phyloP scores from a whole-genome alignment of 345 rosid genomes.

The Raphanus sativus region DNA sequence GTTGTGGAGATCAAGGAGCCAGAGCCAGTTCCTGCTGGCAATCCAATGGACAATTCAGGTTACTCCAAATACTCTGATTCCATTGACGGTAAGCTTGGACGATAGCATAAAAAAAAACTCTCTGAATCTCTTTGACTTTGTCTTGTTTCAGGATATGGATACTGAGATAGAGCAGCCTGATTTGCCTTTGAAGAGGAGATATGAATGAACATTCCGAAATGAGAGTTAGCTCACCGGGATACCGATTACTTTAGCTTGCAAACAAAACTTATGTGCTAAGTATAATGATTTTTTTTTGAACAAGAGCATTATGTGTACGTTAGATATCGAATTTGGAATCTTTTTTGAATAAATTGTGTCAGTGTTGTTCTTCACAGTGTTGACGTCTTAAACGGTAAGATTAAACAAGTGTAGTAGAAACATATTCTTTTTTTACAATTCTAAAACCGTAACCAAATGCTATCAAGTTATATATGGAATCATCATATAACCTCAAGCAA shows the following conservation, averaged over 20 bases:
- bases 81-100: neutral
- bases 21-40: constrained; percentile 63
- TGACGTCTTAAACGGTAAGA: no score
- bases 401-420: neutral
- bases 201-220: neutral
- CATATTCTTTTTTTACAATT: constrained; percentile 16
- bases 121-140: neutral
- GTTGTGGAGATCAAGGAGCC: constrained; percentile 96
- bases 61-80: constrained; percentile 6
- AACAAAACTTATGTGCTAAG: neutral
- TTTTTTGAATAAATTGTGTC: no score
- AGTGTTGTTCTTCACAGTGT: neutral
- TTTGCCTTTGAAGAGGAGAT: neutral
- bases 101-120: neutral
- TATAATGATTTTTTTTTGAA: no score
- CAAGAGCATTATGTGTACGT: neutral
- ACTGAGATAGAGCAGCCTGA: constrained; percentile 5
- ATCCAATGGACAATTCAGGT: constrained; percentile 97
- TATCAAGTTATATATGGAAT: no score
- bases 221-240: constrained; percentile 30
- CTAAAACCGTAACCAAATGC: neutral
- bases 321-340: neutral
- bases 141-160: constrained; percentile 34
- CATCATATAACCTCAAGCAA: no score
- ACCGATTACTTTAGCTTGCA: constrained; percentile 23